A percentile compares a stretch with the other conserved stretches of the same genome.
Evolutionary conservation across 2,329 filamentous ascomycete species (phyloP).

Genomic region (Teratosphaeriaceae sp.): DNA sequence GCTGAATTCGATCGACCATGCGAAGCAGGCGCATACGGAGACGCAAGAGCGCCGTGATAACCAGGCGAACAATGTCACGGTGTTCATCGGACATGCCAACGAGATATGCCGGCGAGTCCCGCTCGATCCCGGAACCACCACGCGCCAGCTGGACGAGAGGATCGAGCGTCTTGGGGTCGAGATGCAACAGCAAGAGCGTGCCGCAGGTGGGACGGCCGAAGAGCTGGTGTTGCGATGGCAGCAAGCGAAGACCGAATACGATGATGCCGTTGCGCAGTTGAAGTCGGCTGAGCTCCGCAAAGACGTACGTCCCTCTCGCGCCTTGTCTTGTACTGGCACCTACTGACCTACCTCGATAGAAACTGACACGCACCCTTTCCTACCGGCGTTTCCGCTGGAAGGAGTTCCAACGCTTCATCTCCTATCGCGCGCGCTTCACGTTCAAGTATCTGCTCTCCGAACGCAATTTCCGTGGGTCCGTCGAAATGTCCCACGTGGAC

Average conservation of each 20-base stretch:
- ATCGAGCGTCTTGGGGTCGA: constrained; percentile 26
- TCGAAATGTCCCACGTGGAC: constrained; percentile 70
- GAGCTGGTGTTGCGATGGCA: constrained; percentile 21
- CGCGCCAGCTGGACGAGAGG: constrained; percentile 26
- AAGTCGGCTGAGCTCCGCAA: neutral
- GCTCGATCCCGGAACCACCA: constrained; percentile 26
- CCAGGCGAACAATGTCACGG: constrained; percentile 24
- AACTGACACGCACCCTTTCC: constrained; percentile 53
- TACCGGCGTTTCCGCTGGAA: constrained; percentile 71
- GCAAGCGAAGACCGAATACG: constrained; percentile 25
- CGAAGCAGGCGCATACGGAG: constrained; percentile 24
- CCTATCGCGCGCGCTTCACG: constrained; percentile 73
- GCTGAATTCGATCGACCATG: constrained; percentile 28
- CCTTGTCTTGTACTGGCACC: neutral
- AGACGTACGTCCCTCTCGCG: neutral
- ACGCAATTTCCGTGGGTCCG: constrained; percentile 75
- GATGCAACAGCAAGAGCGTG: constrained; percentile 22
- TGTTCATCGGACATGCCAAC: constrained; percentile 16
- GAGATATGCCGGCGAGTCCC: constrained; percentile 24
- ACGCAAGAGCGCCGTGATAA: constrained; percentile 24
- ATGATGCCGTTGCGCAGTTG: constrained; percentile 15
- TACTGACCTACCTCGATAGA: constrained; percentile 13
- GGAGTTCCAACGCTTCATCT: constrained; percentile 76
- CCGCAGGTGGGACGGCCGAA: constrained; percentile 25
- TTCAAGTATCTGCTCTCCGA: constrained; percentile 88